These are phyloP conservation scores for Clarkia xantiana DNA, from an alignment of 345 rosid species.

Conservation along the genomic window DNA sequence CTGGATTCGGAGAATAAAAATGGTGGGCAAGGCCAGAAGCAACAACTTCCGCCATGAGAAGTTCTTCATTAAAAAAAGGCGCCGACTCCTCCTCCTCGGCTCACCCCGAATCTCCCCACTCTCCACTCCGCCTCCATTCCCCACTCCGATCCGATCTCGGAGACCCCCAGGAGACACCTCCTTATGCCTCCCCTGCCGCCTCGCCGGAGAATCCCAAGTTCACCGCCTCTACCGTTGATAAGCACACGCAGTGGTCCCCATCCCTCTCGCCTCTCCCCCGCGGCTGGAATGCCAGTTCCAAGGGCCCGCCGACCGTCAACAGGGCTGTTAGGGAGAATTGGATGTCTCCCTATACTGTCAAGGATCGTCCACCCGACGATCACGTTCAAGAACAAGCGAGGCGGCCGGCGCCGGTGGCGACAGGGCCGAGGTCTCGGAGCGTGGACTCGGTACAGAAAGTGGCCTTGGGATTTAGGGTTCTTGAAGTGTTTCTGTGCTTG, in stretches of 20 bases:
- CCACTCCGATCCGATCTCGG: constrained; percentile 66
- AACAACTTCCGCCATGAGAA: constrained; percentile 23
- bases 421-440: constrained; percentile 17
- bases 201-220: constrained; percentile 33
- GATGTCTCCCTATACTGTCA: constrained; percentile 10
- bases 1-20: no score
- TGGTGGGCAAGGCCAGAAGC: no score
- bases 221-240: constrained; percentile 32
- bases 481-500: constrained; percentile 56
- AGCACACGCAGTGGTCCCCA: constrained; percentile 33
- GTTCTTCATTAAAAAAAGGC: constrained; percentile 11
- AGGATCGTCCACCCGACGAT: no score
- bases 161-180: constrained; percentile 36
- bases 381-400: constrained; percentile 13
- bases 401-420: constrained; percentile 9
- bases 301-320: no score
- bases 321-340: constrained; percentile 33
- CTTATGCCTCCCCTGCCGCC: constrained; percentile 44
- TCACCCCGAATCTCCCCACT: constrained; percentile 53
- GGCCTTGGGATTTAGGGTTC: constrained; percentile 52
- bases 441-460: constrained; percentile 21
- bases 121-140: constrained; percentile 65
- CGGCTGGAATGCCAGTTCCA: neutral
- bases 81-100: neutral
- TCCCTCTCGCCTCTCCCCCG: constrained; percentile 20